phyloP scores from a whole-genome alignment of 129 eudicot genomes.

The Daucus carota region DNA sequence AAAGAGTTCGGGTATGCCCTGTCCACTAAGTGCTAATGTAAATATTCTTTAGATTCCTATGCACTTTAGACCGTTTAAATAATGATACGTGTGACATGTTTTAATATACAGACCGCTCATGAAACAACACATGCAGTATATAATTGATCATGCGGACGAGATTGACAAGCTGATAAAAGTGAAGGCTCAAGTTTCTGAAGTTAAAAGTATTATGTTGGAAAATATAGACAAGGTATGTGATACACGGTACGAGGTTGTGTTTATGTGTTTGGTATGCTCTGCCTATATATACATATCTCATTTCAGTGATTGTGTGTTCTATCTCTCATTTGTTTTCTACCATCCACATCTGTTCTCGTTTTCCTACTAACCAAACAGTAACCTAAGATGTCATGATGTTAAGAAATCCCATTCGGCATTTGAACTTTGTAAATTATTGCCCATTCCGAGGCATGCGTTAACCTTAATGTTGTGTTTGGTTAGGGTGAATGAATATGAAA shows the following conservation, averaged over 20 bases:
- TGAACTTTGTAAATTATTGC: not conserved
- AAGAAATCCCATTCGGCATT: not conserved
- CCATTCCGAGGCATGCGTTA: too few relatives aligned
- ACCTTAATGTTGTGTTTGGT: too few relatives aligned
- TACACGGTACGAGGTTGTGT: not conserved
- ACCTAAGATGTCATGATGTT: not conserved
- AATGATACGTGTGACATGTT: not conserved
- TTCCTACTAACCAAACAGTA: not conserved
- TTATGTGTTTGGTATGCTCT: not conserved
- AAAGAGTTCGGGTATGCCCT: slow-evolving; percentile 67
- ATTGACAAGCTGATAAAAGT: slow-evolving; percentile 83
- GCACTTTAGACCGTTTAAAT: not conserved
- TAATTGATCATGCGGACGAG: slow-evolving; percentile 92
- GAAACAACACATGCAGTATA: slow-evolving; percentile 90
- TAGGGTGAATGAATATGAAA: too few relatives aligned
- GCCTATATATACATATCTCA: not conserved
- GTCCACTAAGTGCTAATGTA: not conserved
- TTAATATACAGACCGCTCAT: slow-evolving; percentile 56
- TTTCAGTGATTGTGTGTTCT: not conserved
- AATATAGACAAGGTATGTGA: slow-evolving; percentile 74
- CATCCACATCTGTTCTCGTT: not conserved
- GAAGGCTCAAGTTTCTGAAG: slow-evolving; percentile 97
- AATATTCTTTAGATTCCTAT: not conserved
- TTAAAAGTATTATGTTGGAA: slow-evolving; percentile 76
- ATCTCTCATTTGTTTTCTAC: not conserved